These are phyloP conservation scores for Penstemon newberryi DNA, from an alignment of 257 asterid species.

Conservation along the genomic window DNA sequence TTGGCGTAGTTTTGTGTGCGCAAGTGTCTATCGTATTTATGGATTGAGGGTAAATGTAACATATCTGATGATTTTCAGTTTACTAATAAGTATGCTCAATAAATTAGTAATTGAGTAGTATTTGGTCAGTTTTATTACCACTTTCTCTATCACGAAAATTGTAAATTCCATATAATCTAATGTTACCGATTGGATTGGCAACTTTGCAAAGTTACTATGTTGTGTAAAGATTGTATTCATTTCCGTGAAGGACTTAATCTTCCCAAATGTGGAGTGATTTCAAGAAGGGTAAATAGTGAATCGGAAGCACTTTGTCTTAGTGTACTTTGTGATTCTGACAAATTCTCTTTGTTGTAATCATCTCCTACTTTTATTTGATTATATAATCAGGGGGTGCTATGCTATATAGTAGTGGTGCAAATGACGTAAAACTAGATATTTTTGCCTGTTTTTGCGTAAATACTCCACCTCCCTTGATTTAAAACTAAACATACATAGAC, in stretches of 20 bases:
- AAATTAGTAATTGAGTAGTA: background rate
- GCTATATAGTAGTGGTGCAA: background rate
- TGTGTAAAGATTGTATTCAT: background rate
- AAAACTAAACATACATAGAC: background rate
- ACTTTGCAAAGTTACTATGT: background rate
- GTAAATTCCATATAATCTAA: no score
- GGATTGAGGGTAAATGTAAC: no score
- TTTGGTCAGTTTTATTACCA: background rate
- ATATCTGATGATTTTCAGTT: no score
- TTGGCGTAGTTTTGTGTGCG: background rate
- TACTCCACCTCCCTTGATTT: background rate
- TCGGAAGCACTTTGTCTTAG: background rate
- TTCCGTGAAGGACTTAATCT: background rate
- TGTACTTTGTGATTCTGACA: background rate
- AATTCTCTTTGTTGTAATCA: background rate
- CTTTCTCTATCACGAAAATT: background rate
- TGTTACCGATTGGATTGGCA: background rate
- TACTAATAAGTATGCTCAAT: no score
- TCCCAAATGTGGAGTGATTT: background rate
- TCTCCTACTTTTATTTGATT: background rate
- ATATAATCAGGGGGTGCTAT: no score
- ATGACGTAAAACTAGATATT: background rate
- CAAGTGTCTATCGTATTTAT: background rate
- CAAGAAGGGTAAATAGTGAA: background rate
- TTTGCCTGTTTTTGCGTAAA: background rate